A percentile compares a stretch with the other conserved stretches of the same genome.
Evolutionary conservation across 768 basidiomycete genomes (phyloP).

Genomic region (Galerina marginata): DNA sequence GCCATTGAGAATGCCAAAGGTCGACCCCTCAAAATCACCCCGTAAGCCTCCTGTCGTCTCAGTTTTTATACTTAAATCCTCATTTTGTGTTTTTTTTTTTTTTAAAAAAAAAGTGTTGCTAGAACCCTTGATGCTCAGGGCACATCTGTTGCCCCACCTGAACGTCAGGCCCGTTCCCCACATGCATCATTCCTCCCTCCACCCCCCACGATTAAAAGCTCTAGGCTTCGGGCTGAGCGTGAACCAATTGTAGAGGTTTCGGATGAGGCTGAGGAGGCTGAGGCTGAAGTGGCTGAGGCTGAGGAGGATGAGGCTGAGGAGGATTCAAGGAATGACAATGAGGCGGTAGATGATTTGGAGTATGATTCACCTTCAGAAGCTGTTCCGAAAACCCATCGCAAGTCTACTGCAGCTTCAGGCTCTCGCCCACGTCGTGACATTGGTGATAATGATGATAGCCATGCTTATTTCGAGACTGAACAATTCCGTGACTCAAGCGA

Average conservation of each 20-base stretch:
- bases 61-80: too few relatives aligned
- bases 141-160: not conserved
- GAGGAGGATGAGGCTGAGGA: not conserved
- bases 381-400: too few relatives aligned
- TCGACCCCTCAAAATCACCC: not conserved
- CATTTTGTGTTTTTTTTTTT: not conserved
- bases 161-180: not conserved
- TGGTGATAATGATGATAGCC: too few relatives aligned
- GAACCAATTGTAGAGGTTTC: not conserved
- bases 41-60: not conserved
- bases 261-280: not conserved
- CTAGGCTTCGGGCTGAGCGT: not conserved
- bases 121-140: not conserved
- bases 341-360: not conserved
- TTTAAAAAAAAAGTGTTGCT: not conserved
- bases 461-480: too few relatives aligned
- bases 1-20: not conserved
- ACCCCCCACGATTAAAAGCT: not conserved
- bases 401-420: too few relatives aligned
- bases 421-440: too few relatives aligned
- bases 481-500: too few relatives aligned
- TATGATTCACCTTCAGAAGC: too few relatives aligned
- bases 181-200: not conserved
- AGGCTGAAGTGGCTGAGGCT: too few relatives aligned
- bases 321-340: not conserved